phyloP scores from a whole-genome alignment of 768 basidiomycete species.

The Lactifluus volemus region DNA sequence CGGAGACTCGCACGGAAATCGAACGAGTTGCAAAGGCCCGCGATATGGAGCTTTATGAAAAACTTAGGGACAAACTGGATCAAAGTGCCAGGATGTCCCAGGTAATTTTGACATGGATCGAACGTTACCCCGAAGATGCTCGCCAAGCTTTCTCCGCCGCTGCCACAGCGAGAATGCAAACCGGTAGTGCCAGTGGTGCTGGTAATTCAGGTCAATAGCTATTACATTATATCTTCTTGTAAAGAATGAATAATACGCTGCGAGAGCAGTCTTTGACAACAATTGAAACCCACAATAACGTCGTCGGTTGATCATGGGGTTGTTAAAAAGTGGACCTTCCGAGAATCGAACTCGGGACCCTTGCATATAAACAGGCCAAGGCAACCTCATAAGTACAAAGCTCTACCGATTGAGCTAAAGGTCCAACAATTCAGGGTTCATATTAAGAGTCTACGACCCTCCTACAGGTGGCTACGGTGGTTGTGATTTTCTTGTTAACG shows the following conservation, averaged over 20 bases:
- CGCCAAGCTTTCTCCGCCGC: neutral
- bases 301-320: neutral
- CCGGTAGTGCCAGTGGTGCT: neutral
- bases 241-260: no score
- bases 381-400: slow-evolving; percentile 54
- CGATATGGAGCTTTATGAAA: slow-evolving; percentile 13
- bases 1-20: neutral
- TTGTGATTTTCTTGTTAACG: neutral
- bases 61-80: slow-evolving; percentile 4
- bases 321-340: slow-evolving; percentile 44
- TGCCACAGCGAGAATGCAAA: neutral
- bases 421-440: slow-evolving; percentile 24
- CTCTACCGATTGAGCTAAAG: slow-evolving; percentile 58
- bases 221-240: neutral
- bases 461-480: neutral
- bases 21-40: neutral
- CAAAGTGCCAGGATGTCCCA: slow-evolving; percentile 11
- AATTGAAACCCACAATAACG: no score
- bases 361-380: slow-evolving; percentile 36
- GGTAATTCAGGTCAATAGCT: neutral
- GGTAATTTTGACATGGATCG: slow-evolving; percentile 8
- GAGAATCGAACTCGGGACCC: slow-evolving; percentile 58
- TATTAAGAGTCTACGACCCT: neutral
- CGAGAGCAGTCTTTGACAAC: no score
- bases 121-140: slow-evolving; percentile 2